These are phyloP conservation scores for Fraxinus floribunda DNA, from an alignment of 305 asterid species.

Conservation along the genomic window DNA sequence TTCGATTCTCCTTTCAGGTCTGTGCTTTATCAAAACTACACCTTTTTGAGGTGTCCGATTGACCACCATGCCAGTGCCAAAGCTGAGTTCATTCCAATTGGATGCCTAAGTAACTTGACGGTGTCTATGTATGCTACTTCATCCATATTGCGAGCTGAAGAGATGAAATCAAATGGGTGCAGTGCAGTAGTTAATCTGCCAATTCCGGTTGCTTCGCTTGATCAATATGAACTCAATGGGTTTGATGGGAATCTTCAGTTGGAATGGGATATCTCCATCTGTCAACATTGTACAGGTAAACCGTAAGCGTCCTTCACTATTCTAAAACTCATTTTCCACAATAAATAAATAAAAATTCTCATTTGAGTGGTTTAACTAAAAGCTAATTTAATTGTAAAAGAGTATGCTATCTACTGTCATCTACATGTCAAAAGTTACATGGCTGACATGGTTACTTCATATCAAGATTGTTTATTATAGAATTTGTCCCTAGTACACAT, in stretches of 20 bases:
- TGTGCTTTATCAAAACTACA: slow-evolving; percentile 6
- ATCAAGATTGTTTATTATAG: background rate
- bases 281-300: slow-evolving; percentile 25
- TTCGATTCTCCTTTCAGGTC: slow-evolving; percentile 10
- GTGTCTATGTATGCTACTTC: slow-evolving; percentile 20
- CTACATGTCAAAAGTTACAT: background rate
- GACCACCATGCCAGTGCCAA: background rate
- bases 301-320: background rate
- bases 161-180: background rate
- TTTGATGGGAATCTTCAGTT: slow-evolving; percentile 8
- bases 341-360: background rate
- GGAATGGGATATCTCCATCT: slow-evolving; percentile 24
- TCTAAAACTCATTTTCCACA: too few relatives aligned
- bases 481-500: background rate
- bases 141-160: background rate
- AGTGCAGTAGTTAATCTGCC: background rate
- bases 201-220: slow-evolving; percentile 15
- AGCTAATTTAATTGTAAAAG: background rate
- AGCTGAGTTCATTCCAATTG: background rate
- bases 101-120: slow-evolving; percentile 32
- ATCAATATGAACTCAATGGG: slow-evolving; percentile 15
- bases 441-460: background rate
- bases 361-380: background rate
- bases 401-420: background rate
- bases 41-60: slow-evolving; percentile 18